Evolutionary conservation across 768 basidiomycete species (phyloP), one percentile per base, ranked within the genome.

Genomic region (Rhizopogon roseolus): DNA sequence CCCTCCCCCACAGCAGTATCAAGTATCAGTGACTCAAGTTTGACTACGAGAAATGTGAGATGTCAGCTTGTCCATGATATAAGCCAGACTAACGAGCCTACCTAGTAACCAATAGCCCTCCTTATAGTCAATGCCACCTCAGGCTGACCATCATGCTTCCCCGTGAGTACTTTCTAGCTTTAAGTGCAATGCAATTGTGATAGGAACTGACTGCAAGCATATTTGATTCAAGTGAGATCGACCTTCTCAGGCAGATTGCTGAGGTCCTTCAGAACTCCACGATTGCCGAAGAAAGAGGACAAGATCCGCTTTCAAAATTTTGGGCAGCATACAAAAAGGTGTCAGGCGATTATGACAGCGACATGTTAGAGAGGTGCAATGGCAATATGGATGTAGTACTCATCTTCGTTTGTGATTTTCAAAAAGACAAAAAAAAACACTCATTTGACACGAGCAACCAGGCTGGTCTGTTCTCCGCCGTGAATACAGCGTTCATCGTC

Each of bases 401-500:
- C 22, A 22, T 22, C 22, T 41, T 49, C 14, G 46, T 49, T n/a
- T 3, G 46, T 43, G 28, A 10, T 13, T 41, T 41, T 13, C n/a
- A n/a, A n/a, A n/a, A n/a, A n/a, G n/a, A n/a, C n/a, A n/a, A 22
- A 22, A 22, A 22, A 22, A 22, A 22, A 3, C 46, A 25, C 14
- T n/a, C n/a, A 41, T n/a, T 34, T 22, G 16, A 39, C 34, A 38
- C 1, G 16, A 25, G 1, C 2, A 19, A 34, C 28, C 27, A 60
- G 59, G 59, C 22, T 22, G 22, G 22, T 22, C 22, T 22, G 22
- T 22, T 22, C 22, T 22, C 22, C 22, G 22, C 22, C 59, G 59
- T 56, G 29, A 44, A 43, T 28, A 52, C 54, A 5, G 32, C 59
- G 11, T 60, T 60, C 42, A 44, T 60, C 37, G 25, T 59, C 5